Conservation (phyloP, 1,139 yeast species). For the Blastobotrys petasosporus region DNA sequence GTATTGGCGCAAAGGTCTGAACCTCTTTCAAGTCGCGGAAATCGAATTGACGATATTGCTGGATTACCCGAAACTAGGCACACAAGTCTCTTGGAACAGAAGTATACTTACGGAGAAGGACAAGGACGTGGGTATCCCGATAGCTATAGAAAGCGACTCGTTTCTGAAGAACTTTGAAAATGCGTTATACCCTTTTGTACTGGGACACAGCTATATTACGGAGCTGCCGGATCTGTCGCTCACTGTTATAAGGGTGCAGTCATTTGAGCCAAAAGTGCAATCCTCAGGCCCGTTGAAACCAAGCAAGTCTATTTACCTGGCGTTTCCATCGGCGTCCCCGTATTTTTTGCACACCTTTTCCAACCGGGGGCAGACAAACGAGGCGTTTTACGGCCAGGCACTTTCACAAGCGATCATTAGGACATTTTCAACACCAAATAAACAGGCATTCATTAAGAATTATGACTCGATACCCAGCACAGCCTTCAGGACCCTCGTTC, state of each 20-base stretch:
- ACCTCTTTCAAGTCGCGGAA: conserved; percentile 64
- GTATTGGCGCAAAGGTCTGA: conserved; percentile 60
- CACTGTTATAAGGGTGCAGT: conserved; percentile 57
- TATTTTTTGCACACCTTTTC: conserved; percentile 50
- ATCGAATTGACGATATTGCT: conserved; percentile 49
- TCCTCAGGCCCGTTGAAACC: conserved; percentile 40
- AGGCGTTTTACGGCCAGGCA: conserved; percentile 45
- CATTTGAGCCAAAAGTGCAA: conserved; percentile 45
- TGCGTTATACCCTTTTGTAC: conserved; percentile 38
- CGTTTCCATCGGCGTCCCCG: conserved; percentile 63
- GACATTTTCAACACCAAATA: conserved; percentile 40
- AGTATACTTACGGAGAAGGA: conserved; percentile 53
- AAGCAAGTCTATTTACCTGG: conserved; percentile 57
- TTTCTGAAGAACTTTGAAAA: conserved; percentile 46
- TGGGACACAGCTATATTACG: conserved; percentile 56
- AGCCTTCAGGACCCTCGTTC: conserved; percentile 49
- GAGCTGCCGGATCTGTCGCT: conserved; percentile 59
- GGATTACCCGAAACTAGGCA: conserved; percentile 52
- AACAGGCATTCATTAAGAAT: conserved; percentile 31
- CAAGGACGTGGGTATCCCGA: conserved; percentile 33
- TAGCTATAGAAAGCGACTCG: conserved; percentile 35
- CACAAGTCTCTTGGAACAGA: conserved; percentile 26
- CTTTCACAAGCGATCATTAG: conserved; percentile 55
- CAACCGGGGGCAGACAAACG: conserved; percentile 31
- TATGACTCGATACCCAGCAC: conserved; percentile 45